These are phyloP conservation scores for Trichoderma breve DNA, from an alignment of 2,329 filamentous ascomycete genomes.

Conservation along the genomic window DNA sequence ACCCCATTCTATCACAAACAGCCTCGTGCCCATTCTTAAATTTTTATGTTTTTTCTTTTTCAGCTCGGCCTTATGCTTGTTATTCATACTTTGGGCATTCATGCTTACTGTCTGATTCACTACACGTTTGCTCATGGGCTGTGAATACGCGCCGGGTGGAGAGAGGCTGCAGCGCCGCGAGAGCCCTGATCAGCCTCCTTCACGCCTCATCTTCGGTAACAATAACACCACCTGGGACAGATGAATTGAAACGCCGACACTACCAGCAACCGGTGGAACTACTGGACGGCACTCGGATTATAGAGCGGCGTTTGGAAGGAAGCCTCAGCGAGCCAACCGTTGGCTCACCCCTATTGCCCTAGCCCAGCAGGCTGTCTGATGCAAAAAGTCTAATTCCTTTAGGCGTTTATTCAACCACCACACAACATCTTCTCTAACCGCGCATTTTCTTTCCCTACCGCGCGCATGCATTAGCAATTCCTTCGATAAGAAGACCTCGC, in stretches of 20 bases:
- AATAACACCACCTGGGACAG: neutral
- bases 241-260: neutral
- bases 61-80: neutral
- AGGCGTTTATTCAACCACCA: neutral
- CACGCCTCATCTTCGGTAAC: neutral
- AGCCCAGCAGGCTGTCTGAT: neutral
- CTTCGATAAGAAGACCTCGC: neutral
- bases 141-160: neutral
- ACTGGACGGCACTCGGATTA: neutral
- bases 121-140: neutral
- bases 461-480: neutral
- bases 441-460: neutral
- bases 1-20: neutral
- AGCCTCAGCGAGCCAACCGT: neutral
- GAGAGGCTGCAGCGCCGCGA: slow-evolving; percentile 2
- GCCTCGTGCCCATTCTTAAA: neutral
- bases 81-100: neutral
- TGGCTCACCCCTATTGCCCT: neutral
- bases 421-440: neutral
- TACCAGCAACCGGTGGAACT: neutral
- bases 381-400: neutral
- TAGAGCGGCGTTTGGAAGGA: neutral
- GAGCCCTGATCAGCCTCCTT: neutral
- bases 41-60: neutral
- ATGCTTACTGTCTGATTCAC: neutral